Conservation (phyloP, 805 yeast species). For the Tetrapisispora iriomotensis region DNA sequence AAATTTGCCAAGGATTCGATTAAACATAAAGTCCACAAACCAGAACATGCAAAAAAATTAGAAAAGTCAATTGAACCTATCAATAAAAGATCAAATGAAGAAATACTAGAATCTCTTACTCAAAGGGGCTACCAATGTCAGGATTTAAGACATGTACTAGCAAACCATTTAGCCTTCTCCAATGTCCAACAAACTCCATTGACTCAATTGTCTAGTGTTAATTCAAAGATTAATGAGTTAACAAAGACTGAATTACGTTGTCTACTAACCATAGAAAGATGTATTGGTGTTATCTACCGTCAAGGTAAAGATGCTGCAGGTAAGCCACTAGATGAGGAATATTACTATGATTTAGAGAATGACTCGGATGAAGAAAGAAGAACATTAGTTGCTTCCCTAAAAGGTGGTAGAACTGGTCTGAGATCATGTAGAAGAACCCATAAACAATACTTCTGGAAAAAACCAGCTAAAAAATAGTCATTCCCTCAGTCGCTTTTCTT, state of each 20-base stretch:
- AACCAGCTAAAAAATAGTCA: constrained; percentile 29
- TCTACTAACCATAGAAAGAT: constrained; percentile 34
- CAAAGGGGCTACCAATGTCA: constrained; percentile 33
- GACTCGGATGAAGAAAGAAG: constrained; percentile 68
- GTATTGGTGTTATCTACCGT: constrained; percentile 84
- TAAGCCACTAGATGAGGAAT: constrained; percentile 85
- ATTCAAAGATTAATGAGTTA: constrained; percentile 41
- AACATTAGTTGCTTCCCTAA: constrained; percentile 57
- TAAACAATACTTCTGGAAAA: constrained; percentile 56
- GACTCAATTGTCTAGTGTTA: constrained; percentile 54
- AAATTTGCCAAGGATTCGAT: background rate
- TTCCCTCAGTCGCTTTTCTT: no score
- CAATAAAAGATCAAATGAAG: constrained; percentile 3
- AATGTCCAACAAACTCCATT: constrained; percentile 81
- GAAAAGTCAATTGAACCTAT: background rate
- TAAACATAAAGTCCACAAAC: constrained; percentile 2
- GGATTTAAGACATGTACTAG: constrained; percentile 54
- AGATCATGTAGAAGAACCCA: constrained; percentile 89
- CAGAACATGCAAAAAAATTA: background rate
- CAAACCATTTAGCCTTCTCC: constrained; percentile 85
- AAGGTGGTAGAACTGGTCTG: constrained; percentile 68
- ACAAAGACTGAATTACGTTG: constrained; percentile 37
- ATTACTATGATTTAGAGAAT: constrained; percentile 77
- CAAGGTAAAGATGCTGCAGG: constrained; percentile 96
- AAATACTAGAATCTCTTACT: constrained; percentile 4